These are phyloP conservation scores for Fusarium algeriense DNA, from an alignment of 2,329 filamentous ascomycete species.

Conservation along the genomic window DNA sequence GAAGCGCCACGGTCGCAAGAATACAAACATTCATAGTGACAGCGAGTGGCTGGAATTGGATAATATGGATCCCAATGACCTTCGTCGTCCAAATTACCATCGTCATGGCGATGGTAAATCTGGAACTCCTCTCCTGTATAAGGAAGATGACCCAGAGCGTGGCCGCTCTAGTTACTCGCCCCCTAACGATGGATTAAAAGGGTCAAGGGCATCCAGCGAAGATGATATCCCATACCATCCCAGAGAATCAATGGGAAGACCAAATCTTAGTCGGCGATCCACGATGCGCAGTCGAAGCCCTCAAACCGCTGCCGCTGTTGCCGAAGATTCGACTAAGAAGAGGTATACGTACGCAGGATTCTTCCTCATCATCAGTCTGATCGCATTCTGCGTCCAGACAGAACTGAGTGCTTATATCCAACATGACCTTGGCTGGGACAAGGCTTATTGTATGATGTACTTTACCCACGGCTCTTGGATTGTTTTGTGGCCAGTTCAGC, in stretches of 20 bases:
- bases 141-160: conserved; percentile 50
- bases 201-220: conserved; percentile 38
- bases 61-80: conserved; percentile 58
- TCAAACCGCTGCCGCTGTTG: conserved; percentile 56
- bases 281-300: conserved; percentile 84
- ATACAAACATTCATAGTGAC: conserved; percentile 51
- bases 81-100: conserved; percentile 59
- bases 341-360: conserved; percentile 90
- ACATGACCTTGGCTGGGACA: conserved; percentile 91
- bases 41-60: conserved; percentile 41
- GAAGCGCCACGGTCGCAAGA: conserved; percentile 51
- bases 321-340: conserved; percentile 68
- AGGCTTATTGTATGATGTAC: conserved; percentile 99
- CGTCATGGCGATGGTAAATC: conserved; percentile 61
- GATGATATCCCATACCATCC: conserved; percentile 44
- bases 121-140: conserved; percentile 57
- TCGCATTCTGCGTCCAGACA: conserved; percentile 93
- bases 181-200: conserved; percentile 27
- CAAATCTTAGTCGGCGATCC: conserved; percentile 61
- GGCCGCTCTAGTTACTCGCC: conserved; percentile 39
- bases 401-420: conserved; percentile 97
- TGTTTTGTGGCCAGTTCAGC: conserved; percentile 87
- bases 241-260: conserved; percentile 44
- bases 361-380: conserved; percentile 84
- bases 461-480: conserved; percentile 96